Percentiles rank a stretch among this genome's conserved stretches.
Evolutionary conservation across 164 flowering plant genomes (phyloP).

Genomic region (Vitis riparia): DNA sequence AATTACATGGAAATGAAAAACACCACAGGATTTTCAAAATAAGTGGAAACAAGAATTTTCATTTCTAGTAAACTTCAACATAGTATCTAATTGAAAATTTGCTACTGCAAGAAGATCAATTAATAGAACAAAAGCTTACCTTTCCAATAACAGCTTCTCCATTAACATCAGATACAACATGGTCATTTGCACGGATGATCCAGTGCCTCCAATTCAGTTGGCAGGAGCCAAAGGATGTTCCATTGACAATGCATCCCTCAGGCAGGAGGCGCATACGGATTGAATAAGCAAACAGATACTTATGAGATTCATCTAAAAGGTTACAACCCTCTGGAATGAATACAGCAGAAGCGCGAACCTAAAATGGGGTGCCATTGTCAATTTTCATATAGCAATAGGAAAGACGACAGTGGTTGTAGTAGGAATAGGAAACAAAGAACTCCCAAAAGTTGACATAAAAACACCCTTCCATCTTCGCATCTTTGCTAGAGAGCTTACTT

Average conservation of each 20-base stretch:
- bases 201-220: conserved; percentile 84
- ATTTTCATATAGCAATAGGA: neutral
- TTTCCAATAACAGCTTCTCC: conserved; percentile 87
- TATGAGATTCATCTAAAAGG: conserved; percentile 36
- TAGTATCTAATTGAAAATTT: neutral
- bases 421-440: neutral
- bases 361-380: conserved; percentile 19
- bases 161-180: conserved; percentile 44
- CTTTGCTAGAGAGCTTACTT: neutral
- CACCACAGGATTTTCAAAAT: neutral
- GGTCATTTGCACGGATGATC: conserved; percentile 67
- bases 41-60: neutral
- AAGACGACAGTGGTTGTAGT: neutral
- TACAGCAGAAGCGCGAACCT: conserved; percentile 92
- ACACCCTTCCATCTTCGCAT: neutral
- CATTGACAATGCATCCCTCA: conserved; percentile 60
- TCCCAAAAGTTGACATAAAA: no score
- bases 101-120: neutral
- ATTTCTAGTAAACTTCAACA: neutral
- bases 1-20: no score
- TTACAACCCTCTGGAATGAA: conserved; percentile 74
- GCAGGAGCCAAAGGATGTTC: conserved; percentile 58
- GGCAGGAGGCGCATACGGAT: conserved; percentile 79
- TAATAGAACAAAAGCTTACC: conserved; percentile 39
- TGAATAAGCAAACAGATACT: conserved; percentile 69